Base-by-base conservation (phyloP, 179 eudicot genomes). In the Camellia oleifera region DNA sequence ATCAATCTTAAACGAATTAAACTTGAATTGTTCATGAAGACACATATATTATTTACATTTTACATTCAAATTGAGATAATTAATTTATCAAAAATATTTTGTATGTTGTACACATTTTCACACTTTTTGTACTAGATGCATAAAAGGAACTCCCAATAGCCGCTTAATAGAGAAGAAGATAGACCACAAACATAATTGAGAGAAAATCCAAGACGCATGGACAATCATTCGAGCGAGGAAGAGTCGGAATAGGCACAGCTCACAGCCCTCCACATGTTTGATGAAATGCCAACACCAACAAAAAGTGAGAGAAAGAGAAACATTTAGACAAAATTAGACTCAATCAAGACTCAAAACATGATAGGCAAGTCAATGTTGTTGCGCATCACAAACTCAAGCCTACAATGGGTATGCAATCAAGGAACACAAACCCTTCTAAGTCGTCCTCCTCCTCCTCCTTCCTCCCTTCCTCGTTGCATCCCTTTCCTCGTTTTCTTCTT, bases 221-320 rank as follows among this genome's bases (percentile, higher is more conserved):
- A 76, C 40, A 45, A 46, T 46, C 50, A 5, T 45, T 48, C 12
- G 79, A 62, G 18, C 1, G 15, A 63, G 60, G 23, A 76, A 5
- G 60, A 76, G 44, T 62, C 79, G 70, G 44, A 7, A 48, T 11
- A 63, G n/a, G 17, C 63, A 58, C n/a, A 63, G 2, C 63, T 66
- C 40, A 70, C 32, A 46, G 45, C 71, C 79, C 17, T 63, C 79
- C 79, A 76, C 26, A 20, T 13, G 58, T 14, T 75, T 42, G 78
- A 75, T 61, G 5, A 10, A 18, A 17, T n/a, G 9, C 18, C 26
- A 69, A 74, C 6, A 32, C 40, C 46, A 40, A 11, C 72, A 65
- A 65, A 7, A 65, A 26, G 14, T 4, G 26, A 44, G 26, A 11
- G 15, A 65, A 23, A 65, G 4, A n/a, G 44, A 74, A 48, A 57